Percentiles rank a stretch among this genome's conserved stretches.
phyloP scores from a whole-genome alignment of 2,329 filamentous ascomycete species.

The Akanthomyces lecanii region DNA sequence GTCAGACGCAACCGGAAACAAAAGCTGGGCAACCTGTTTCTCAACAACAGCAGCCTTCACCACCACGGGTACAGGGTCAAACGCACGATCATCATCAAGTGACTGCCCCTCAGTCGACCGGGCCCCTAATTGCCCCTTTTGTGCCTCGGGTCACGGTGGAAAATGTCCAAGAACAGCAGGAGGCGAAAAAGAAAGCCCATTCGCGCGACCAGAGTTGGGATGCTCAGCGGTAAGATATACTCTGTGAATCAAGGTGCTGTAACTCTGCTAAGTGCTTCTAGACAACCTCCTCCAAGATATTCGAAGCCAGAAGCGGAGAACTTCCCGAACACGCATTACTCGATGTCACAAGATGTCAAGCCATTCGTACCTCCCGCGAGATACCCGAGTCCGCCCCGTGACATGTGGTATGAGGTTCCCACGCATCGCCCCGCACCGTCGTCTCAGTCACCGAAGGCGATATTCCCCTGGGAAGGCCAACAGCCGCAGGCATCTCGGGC shows the following conservation, averaged over 20 bases:
- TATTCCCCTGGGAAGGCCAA: constrained; percentile 88
- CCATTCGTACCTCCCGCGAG: constrained; percentile 72
- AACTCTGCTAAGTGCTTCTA: constrained; percentile 29
- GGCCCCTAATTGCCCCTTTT: background rate
- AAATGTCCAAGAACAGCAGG: constrained; percentile 21
- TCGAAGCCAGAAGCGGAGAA: constrained; percentile 82
- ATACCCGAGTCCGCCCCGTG: constrained; percentile 77
- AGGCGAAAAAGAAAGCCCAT: constrained; percentile 22
- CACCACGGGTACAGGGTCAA: background rate
- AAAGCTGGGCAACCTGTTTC: constrained; percentile 22
- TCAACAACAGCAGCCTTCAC: constrained; percentile 3
- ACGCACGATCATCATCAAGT: background rate
- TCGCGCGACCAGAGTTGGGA: constrained; percentile 44
- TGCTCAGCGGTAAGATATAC: constrained; percentile 47
- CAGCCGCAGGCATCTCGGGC: constrained; percentile 60
- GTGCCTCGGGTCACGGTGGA: background rate
- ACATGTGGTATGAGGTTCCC: constrained; percentile 87
- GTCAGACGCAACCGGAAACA: background rate
- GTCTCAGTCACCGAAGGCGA: constrained; percentile 56
- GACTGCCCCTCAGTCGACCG: background rate
- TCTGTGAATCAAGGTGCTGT: constrained; percentile 10
- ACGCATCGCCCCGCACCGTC: constrained; percentile 52
- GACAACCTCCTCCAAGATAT: constrained; percentile 58
- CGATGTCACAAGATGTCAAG: constrained; percentile 71
- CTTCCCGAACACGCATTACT: constrained; percentile 73